Evolutionary conservation across 1,284 basidiomycete genomes (phyloP).

Genomic region (Naganishia sp.): DNA sequence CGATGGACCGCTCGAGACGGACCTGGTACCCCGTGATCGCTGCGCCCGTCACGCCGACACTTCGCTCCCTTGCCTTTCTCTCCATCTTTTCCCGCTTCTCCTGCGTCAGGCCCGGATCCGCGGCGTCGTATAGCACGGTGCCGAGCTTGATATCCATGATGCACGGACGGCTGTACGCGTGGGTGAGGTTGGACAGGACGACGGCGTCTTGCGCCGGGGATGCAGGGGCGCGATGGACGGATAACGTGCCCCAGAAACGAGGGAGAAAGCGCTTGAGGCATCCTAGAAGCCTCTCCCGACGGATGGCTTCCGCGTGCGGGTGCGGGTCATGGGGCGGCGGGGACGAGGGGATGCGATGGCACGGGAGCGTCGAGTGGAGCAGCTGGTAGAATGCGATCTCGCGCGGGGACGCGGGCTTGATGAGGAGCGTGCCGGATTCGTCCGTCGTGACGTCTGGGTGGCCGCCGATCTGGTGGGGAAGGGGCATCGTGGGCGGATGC

Average conservation of each 20-base stretch:
- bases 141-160: conserved; percentile 92
- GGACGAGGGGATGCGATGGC: neutral
- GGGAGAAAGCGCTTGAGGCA: conserved; percentile 62
- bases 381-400: conserved; percentile 81
- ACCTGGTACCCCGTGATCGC: conserved; percentile 89
- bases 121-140: conserved; percentile 66
- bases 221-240: conserved; percentile 55
- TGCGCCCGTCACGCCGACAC: conserved; percentile 72
- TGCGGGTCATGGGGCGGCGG: neutral
- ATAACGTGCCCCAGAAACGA: conserved; percentile 72
- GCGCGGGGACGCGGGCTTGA: conserved; percentile 73
- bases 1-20: conserved; percentile 36
- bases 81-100: conserved; percentile 82
- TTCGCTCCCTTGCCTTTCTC: conserved; percentile 68
- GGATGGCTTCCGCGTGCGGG: neutral
- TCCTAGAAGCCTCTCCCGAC: conserved; percentile 13
- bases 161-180: conserved; percentile 74
- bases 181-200: conserved; percentile 80
- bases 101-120: conserved; percentile 57
- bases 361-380: conserved; percentile 54
- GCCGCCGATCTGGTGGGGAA: conserved; percentile 73
- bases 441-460: conserved; percentile 75
- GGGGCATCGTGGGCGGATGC: neutral
- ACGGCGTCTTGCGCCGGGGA: conserved; percentile 61
- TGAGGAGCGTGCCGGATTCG: conserved; percentile 74